phyloP scores from a whole-genome alignment of 2,329 filamentous ascomycete species.

The Parascedosporium putredinis region DNA sequence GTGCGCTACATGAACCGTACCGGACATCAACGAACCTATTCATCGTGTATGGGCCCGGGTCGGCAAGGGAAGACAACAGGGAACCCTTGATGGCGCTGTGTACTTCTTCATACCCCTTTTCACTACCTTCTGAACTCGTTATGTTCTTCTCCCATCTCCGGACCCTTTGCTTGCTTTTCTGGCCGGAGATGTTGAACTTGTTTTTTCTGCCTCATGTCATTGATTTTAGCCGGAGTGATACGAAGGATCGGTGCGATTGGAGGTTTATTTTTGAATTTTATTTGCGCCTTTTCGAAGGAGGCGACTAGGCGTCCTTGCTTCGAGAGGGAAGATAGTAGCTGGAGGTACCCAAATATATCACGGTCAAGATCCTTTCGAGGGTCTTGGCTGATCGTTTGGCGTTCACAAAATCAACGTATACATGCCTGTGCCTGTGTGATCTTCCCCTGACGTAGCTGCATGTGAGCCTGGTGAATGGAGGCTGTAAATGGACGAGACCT shows the following conservation, averaged over 20 bases:
- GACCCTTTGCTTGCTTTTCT: background rate
- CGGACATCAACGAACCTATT: background rate
- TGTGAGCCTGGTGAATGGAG: no score
- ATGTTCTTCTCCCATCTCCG: background rate
- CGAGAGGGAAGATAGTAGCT: background rate
- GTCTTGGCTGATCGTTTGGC: background rate
- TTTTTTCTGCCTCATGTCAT: background rate
- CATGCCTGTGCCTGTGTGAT: no score
- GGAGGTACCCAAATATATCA: background rate
- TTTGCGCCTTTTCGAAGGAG: no score
- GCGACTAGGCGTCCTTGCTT: background rate
- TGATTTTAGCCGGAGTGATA: background rate
- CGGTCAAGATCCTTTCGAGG: background rate
- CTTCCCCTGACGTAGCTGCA: no score
- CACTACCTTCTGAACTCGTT: background rate
- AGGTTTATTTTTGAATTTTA: background rate
- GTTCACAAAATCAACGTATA: background rate
- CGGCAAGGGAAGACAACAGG: background rate
- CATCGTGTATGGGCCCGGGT: no score
- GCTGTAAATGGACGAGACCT: no score
- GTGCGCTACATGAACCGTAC: no score
- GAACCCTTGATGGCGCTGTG: constrained; percentile 1
- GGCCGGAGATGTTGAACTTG: background rate
- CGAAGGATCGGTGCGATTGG: constrained; percentile 1
- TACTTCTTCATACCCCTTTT: constrained; percentile 2